Percentiles rank a stretch among this genome's conserved stretches.
Conservation (phyloP, 2,329 filamentous ascomycete genomes). For the Sporothrix luriei region DNA sequence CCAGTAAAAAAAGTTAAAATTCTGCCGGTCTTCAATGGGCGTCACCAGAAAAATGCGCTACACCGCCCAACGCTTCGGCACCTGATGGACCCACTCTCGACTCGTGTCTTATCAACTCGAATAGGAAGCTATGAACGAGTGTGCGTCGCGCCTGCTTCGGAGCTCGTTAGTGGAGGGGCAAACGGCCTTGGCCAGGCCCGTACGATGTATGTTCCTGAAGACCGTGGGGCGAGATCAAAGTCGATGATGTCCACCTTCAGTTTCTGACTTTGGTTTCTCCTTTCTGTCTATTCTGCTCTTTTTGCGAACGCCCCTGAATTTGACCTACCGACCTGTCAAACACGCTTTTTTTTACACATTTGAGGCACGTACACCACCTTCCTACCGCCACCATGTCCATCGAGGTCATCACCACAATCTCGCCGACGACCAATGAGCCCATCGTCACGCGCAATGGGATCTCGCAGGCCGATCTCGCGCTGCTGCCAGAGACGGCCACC, state of each 20-base stretch:
- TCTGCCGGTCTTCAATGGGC: conserved; percentile 6
- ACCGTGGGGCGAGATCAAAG: conserved; percentile 19
- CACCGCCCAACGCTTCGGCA: conserved; percentile 15
- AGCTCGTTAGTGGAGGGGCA: conserved; percentile 25
- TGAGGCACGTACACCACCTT: too few relatives aligned
- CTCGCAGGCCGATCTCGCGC: conserved; percentile 68
- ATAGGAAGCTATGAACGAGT: conserved; percentile 10
- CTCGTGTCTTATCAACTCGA: conserved; percentile 21
- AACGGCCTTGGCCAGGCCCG: background rate
- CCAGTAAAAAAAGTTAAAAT: conserved; percentile 16
- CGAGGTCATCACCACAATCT: conserved; percentile 76
- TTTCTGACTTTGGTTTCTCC: background rate
- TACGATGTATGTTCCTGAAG: background rate
- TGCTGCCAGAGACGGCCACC: conserved; percentile 70
- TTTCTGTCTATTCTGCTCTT: background rate
- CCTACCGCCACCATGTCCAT: conserved; percentile 55
- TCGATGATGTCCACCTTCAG: background rate
- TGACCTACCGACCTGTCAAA: background rate
- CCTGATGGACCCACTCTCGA: background rate
- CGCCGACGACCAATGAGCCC: conserved; percentile 82
- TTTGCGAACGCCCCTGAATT: background rate
- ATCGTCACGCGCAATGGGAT: conserved; percentile 78
- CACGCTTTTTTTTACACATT: background rate
- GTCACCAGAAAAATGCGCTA: conserved; percentile 17
- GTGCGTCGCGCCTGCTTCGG: background rate